These are phyloP conservation scores for Dentipellis sp. DNA, from an alignment of 768 basidiomycete species.

Conservation along the genomic window DNA sequence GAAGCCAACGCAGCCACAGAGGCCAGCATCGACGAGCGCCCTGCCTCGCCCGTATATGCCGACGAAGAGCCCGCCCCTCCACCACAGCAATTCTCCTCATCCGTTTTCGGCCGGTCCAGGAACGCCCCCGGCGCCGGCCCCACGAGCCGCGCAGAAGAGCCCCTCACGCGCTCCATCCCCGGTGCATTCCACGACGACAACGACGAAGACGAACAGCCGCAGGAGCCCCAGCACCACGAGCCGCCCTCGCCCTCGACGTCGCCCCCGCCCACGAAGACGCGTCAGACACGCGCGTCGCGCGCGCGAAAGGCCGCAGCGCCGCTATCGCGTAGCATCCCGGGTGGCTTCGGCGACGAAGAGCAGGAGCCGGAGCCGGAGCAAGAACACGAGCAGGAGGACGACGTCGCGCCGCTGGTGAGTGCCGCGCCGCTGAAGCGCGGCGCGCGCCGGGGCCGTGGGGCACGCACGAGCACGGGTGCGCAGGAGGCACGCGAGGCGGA, in stretches of 20 bases:
- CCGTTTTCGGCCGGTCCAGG: neutral
- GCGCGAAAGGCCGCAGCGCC: constrained; percentile 3
- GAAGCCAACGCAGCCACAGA: neutral
- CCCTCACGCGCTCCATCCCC: neutral
- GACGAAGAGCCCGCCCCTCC: neutral
- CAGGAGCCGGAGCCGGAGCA: neutral
- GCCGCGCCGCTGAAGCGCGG: constrained; percentile 10
- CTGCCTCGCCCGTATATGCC: too few species aligned
- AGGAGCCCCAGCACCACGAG: constrained; percentile 1
- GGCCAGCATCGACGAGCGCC: neutral
- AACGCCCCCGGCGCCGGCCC: neutral
- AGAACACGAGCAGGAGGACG: constrained; percentile 8
- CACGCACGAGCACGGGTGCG: constrained; percentile 2
- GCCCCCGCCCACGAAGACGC: constrained; percentile 7
- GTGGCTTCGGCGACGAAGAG: neutral
- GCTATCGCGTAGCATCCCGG: neutral
- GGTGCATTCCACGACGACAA: neutral
- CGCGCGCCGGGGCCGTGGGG: constrained; percentile 1
- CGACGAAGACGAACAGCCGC: neutral
- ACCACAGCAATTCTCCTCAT: neutral
- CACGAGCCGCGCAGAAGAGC: too few species aligned
- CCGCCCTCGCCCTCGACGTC: constrained; percentile 9
- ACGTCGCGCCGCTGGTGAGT: constrained; percentile 9
- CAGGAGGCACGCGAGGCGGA: constrained; percentile 7
- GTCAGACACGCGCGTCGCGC: neutral